Base-by-base conservation (phyloP, 2,329 filamentous ascomycete genomes). In the Trichoderma hamatum region DNA sequence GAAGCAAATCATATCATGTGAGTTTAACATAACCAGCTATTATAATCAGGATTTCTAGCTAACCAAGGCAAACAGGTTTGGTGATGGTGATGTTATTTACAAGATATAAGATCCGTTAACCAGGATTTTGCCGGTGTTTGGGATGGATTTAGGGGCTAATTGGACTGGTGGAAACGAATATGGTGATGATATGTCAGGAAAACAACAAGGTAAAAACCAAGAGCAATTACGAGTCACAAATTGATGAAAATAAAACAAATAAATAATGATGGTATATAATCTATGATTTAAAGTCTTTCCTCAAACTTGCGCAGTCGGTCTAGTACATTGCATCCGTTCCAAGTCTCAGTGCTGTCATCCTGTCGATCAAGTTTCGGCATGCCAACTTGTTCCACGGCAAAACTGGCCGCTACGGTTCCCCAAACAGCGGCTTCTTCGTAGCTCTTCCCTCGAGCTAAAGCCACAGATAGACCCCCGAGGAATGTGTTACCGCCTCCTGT, bases 401-500 rank as follows among this genome's bases (percentile, higher is more conserved):
- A 96, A 75, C 94, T 94, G 9, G 96, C 95, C 2, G 93, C 91
- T 6, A 98, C 86, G 56, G 88, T 91, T 5, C 90, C 96, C 88
- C 91, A 95, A 0, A 88, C 84, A 5, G 92, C 89, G 5, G 93
- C 94, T 74, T 93, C 89, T 70, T 90, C 88, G 51, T 92, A 82
- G 30, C 78, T 76, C 73, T 86, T 83, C 1, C 87, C 89, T 64
- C 90, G 81, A 36, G 84, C 89, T 72, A 91, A 79, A 1, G 84
- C 88, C 14, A 89, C 82, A 0, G 84, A 82, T 58, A 89, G 73
- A n/a, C 86, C 85, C 26, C 86, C 85, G 28, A 97, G 83, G 74
- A 97, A 98, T 0, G 92, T 90, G 79, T 99, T 99, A 0, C 96
- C 96, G 24, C 94, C 96, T 11, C 96, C 96, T 0, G 96, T 98